A percentile compares a stretch with the other conserved stretches of the same genome.
phyloP scores from a whole-genome alignment of 164 flowering plant species.

The Santalum album region DNA sequence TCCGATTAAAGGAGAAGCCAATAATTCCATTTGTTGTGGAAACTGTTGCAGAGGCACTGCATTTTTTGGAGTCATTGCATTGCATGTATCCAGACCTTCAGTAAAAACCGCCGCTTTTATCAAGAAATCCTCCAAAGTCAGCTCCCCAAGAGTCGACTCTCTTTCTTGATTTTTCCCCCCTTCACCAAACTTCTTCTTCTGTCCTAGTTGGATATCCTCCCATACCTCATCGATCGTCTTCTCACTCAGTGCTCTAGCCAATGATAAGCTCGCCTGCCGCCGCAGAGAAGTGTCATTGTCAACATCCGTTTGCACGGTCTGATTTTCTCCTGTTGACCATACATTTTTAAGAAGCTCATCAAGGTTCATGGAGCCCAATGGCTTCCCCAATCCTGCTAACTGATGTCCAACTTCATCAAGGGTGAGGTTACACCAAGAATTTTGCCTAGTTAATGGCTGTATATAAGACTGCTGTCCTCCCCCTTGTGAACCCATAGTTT shows the following conservation, averaged over 20 bases:
- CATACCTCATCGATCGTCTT: slow-evolving; percentile 57
- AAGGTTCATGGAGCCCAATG: slow-evolving; percentile 46
- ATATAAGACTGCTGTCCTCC: slow-evolving; percentile 32
- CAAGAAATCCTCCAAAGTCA: slow-evolving; percentile 58
- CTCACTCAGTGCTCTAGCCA: slow-evolving; percentile 36
- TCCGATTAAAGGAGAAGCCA: slow-evolving; percentile 30
- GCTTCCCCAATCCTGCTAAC: slow-evolving; percentile 38
- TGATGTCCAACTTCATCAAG: slow-evolving; percentile 42
- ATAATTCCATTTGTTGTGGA: slow-evolving; percentile 13
- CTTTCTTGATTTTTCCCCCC: slow-evolving; percentile 23
- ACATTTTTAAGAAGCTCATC: slow-evolving; percentile 53
- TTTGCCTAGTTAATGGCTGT: slow-evolving; percentile 23
- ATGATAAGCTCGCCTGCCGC: slow-evolving; percentile 28
- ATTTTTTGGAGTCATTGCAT: slow-evolving; percentile 5
- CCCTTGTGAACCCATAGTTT: slow-evolving; percentile 43
- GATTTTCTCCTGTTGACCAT: slow-evolving; percentile 31
- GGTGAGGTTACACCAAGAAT: slow-evolving; percentile 40
- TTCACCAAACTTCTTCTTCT: slow-evolving; percentile 22
- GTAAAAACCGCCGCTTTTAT: slow-evolving; percentile 45
- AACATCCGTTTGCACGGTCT: slow-evolving; percentile 14
- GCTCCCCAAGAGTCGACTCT: slow-evolving; percentile 29
- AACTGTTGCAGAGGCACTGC: slow-evolving; percentile 6
- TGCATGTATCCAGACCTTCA: slow-evolving; percentile 23
- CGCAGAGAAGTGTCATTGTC: slow-evolving; percentile 20
- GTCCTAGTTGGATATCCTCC: slow-evolving; percentile 44